These are phyloP conservation scores for Penicillium steckii DNA, from an alignment of 495 filamentous ascomycete species.

Conservation along the genomic window DNA sequence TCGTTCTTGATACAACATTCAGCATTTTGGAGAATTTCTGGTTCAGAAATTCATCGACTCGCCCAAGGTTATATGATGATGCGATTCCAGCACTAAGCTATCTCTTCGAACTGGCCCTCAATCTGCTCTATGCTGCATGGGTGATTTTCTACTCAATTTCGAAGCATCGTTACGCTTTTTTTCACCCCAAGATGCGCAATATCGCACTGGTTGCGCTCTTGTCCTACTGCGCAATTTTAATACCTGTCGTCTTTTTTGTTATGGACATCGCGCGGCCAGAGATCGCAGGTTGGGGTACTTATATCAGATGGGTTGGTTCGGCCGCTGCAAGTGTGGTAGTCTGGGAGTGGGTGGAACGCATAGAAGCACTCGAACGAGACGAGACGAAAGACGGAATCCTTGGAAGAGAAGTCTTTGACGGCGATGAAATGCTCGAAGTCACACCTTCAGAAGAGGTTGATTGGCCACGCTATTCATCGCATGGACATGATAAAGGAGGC, in stretches of 20 bases:
- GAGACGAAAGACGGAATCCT: slow-evolving; percentile 95
- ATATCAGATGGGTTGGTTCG: slow-evolving; percentile 95
- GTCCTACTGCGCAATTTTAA: slow-evolving; percentile 75
- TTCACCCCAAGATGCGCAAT: slow-evolving; percentile 88
- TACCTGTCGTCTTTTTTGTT: slow-evolving; percentile 94
- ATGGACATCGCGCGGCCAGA: slow-evolving; percentile 85
- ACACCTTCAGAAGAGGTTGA: slow-evolving; percentile 60
- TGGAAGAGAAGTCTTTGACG: slow-evolving; percentile 92
- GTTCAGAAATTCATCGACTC: slow-evolving; percentile 52
- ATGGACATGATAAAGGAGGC: slow-evolving; percentile 37
- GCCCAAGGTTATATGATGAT: slow-evolving; percentile 74
- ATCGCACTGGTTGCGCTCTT: slow-evolving; percentile 82
- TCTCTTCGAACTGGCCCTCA: slow-evolving; percentile 85
- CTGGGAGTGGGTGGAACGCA: slow-evolving; percentile 99
- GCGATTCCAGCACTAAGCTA: slow-evolving; percentile 93
- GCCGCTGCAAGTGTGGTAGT: slow-evolving; percentile 95
- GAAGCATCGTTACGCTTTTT: slow-evolving; percentile 91
- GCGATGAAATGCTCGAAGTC: slow-evolving; percentile 90
- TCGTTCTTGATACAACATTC: slow-evolving; percentile 86
- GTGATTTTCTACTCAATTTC: slow-evolving; percentile 93
- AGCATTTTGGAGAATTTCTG: slow-evolving; percentile 85
- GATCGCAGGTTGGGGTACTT: slow-evolving; percentile 94
- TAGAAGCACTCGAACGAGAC: slow-evolving; percentile 92
- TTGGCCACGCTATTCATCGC: slow-evolving; percentile 44
- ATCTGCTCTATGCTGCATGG: slow-evolving; percentile 90